Conservation (phyloP, 2,329 filamentous ascomycete genomes). For the Fusarium austroafricanum region DNA sequence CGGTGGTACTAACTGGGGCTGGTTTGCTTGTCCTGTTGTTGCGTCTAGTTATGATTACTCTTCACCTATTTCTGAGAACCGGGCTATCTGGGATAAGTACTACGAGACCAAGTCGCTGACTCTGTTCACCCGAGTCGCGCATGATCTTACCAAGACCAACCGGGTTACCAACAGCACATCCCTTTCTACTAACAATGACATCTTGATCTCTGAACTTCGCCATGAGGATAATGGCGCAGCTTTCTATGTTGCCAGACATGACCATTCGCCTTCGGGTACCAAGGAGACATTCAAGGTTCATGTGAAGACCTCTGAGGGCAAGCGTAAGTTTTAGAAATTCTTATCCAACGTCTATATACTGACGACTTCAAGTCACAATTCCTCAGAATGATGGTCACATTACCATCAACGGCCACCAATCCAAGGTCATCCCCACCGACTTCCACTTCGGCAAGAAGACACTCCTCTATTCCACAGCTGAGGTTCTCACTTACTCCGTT, state of each 20-base stretch:
- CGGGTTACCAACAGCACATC: conserved; percentile 51
- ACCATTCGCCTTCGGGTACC: conserved; percentile 62
- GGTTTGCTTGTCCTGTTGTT: conserved; percentile 66
- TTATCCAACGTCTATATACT: neutral
- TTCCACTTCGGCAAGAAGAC: conserved; percentile 64
- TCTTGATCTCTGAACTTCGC: conserved; percentile 66
- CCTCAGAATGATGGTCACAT: conserved; percentile 62
- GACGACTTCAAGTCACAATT: conserved; percentile 55
- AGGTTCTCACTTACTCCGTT: conserved; percentile 63
- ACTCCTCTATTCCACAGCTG: conserved; percentile 66
- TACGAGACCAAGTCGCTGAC: conserved; percentile 72
- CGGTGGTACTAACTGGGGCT: conserved; percentile 73
- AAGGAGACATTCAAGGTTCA: conserved; percentile 65
- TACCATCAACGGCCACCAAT: conserved; percentile 68
- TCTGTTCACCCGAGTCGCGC: conserved; percentile 63
- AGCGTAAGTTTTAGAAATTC: conserved; percentile 21
- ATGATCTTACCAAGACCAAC: conserved; percentile 67
- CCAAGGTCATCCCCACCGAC: conserved; percentile 71
- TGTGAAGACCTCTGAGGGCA: conserved; percentile 66
- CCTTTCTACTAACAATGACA: conserved; percentile 59
- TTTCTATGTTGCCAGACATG: conserved; percentile 70
- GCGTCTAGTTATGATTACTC: conserved; percentile 73
- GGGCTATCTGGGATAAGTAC: conserved; percentile 68
- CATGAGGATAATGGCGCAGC: conserved; percentile 67
- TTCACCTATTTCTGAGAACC: conserved; percentile 69